Conservation (phyloP, 805 yeast species). For the Cyberlindnera nakhonratchasimensis region DNA sequence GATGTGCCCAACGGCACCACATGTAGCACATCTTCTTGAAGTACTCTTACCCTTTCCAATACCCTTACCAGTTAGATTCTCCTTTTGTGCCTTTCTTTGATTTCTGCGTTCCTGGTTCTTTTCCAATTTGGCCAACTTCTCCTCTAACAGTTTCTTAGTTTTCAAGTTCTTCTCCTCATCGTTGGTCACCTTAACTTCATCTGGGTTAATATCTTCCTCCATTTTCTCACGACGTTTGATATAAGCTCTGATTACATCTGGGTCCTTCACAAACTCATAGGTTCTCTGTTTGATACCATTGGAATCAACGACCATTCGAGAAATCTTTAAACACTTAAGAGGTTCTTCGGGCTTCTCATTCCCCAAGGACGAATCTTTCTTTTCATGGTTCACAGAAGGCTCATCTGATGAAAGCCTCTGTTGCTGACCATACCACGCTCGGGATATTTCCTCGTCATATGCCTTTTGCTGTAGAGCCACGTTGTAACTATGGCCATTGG, state of each 20-base stretch:
- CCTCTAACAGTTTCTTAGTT: conserved; percentile 72
- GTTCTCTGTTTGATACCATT: conserved; percentile 83
- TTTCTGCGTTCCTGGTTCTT: conserved; percentile 67
- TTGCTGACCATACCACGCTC: conserved; percentile 88
- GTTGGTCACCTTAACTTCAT: conserved; percentile 70
- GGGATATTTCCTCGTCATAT: conserved; percentile 83
- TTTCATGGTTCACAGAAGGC: conserved; percentile 24
- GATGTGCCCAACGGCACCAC: conserved; percentile 95
- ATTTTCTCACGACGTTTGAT: conserved; percentile 60
- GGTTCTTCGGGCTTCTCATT: conserved; percentile 1
- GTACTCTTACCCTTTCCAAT: conserved; percentile 35
- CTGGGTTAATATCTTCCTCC: conserved; percentile 67
- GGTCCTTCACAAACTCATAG: conserved; percentile 76
- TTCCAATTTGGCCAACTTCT: conserved; percentile 77
- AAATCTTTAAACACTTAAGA: conserved; percentile 52
- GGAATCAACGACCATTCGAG: conserved; percentile 76
- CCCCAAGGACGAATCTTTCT: conserved; percentile 25
- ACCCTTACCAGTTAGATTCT: conserved; percentile 28
- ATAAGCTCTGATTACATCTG: conserved; percentile 82
- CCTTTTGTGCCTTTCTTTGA: conserved; percentile 52
- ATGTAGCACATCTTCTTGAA: conserved; percentile 84
- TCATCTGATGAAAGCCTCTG: conserved; percentile 44
- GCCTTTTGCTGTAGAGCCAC: conserved; percentile 85
- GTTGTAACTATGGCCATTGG: conserved; percentile 68
- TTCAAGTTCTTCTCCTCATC: conserved; percentile 81